Conservation (phyloP, 2,329 filamentous ascomycete species). For the Alternaria hordeiaustralica region DNA sequence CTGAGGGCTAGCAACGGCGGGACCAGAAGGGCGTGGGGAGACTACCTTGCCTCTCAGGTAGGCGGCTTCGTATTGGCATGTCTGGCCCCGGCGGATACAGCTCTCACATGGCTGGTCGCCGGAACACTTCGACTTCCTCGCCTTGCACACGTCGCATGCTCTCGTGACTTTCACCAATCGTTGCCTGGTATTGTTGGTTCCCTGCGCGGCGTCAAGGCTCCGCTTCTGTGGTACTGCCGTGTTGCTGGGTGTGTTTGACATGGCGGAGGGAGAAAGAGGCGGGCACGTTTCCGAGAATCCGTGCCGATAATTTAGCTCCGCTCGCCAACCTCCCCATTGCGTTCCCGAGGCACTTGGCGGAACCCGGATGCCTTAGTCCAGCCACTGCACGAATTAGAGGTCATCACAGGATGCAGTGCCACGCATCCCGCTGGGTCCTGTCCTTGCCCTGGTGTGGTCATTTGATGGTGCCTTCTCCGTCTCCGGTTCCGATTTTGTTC, state of each 20-base stretch:
- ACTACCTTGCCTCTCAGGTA: slow-evolving; percentile 37
- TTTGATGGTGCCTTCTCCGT: neutral
- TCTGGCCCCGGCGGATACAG: slow-evolving; percentile 22
- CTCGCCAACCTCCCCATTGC: neutral
- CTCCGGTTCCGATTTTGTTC: neutral
- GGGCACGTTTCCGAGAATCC: neutral
- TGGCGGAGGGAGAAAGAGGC: neutral
- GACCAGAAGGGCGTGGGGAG: slow-evolving; percentile 16
- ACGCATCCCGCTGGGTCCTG: neutral
- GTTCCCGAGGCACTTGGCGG: neutral
- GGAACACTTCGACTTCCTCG: slow-evolving; percentile 39
- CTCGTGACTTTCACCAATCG: slow-evolving; percentile 34
- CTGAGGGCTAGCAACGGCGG: neutral
- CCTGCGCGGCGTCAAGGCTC: neutral
- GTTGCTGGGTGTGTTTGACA: slow-evolving; percentile 1
- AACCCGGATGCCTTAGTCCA: neutral
- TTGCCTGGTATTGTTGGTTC: slow-evolving; percentile 4
- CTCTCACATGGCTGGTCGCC: slow-evolving; percentile 36
- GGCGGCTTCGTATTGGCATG: slow-evolving; percentile 32
- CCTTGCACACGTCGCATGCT: slow-evolving; percentile 41
- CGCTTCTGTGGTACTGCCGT: slow-evolving; percentile 20
- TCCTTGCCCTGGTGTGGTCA: neutral
- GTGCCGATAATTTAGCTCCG: neutral
- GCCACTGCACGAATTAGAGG: neutral
- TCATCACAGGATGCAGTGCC: neutral